These are phyloP conservation scores for Pulveroboletus sp. DNA, from an alignment of 768 basidiomycete genomes.

Conservation along the genomic window DNA sequence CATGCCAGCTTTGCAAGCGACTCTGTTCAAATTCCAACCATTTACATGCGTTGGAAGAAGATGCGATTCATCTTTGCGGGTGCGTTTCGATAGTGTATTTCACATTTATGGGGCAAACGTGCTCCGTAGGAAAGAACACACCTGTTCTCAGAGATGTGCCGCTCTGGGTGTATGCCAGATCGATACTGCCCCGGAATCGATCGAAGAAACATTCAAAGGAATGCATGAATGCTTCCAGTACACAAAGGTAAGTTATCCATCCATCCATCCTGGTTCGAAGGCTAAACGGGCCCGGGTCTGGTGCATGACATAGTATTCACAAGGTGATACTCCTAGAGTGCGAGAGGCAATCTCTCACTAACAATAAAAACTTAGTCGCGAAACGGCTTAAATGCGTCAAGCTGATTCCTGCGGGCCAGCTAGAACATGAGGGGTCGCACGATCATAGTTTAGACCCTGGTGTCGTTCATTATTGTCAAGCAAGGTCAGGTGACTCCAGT, in stretches of 20 bases:
- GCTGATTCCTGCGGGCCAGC: constrained; percentile 40
- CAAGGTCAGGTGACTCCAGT: constrained; percentile 29
- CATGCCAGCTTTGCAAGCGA: constrained; percentile 54
- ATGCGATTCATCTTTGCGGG: constrained; percentile 57
- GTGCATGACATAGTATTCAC: constrained; percentile 43
- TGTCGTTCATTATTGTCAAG: constrained; percentile 53
- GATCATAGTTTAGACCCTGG: constrained; percentile 41
- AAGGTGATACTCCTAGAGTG: constrained; percentile 34
- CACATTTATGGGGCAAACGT: constrained; percentile 1
- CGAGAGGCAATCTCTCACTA: not conserved
- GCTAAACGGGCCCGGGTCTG: not conserved
- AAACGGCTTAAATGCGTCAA: constrained; percentile 52
- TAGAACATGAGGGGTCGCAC: constrained; percentile 47
- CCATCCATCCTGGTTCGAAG: not conserved
- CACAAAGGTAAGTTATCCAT: constrained; percentile 44
- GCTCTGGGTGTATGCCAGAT: constrained; percentile 55
- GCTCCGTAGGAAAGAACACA: constrained; percentile 43
- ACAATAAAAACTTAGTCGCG: constrained; percentile 32
- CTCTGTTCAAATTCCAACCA: constrained; percentile 47
- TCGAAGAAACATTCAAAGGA: constrained; percentile 61
- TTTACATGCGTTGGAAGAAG: constrained; percentile 46
- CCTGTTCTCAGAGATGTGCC: constrained; percentile 43
- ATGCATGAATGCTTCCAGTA: constrained; percentile 60
- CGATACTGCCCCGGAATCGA: constrained; percentile 51
- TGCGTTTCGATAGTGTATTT: constrained; percentile 19